Evolutionary conservation across 1,284 basidiomycete species (phyloP), one percentile per base, ranked within the genome.

Genomic region (Marasmius tenuissimus): DNA sequence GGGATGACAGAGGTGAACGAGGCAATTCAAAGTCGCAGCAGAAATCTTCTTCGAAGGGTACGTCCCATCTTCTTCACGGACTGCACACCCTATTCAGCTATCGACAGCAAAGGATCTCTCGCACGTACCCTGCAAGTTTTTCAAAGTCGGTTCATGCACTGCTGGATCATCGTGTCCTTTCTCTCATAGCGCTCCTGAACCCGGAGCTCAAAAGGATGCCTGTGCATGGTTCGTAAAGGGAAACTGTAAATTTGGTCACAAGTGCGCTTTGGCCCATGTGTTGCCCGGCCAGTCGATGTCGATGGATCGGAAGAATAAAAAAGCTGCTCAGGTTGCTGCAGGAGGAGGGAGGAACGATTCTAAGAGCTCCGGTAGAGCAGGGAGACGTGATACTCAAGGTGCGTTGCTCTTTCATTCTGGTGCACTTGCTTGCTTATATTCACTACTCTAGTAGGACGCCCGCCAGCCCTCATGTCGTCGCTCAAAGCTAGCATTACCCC

Each of bases 261-360:
- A 98, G 73, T 98, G 96, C 69, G 94, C 95, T 4, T 85, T 96
- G 38, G 96, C 96, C 1, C 97, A 98, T 72, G 84, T 98, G 58
- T 82, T 97, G 3, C 96, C 96, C 3, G 97, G 96, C 4, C 96
- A 98, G 78, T 91, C 86, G 67, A 89, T 96, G 87, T 86, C 91
- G 11, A 97, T 98, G 94, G 97, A 99, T 74, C 82, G 96, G 67
- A 97, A 97, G 82, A 98, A 99, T 79, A 98, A 98, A 83, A 95
- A 97, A 71, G 92, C 93, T 10, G 94, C 95, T 0, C 96, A 98
- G 71, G 80, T 85, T 48, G 89, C 86, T 27, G 82, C 80, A 11
- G 79, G 80, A 39, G 76, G 76, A n/a, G 76, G 73, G 0, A 70
- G 73, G 2, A 63, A 61, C 1, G 63, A 33, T 6, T 68, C 6